Conservation (phyloP, 23 red algal species). For the Gracilariopsis chorda region DNA sequence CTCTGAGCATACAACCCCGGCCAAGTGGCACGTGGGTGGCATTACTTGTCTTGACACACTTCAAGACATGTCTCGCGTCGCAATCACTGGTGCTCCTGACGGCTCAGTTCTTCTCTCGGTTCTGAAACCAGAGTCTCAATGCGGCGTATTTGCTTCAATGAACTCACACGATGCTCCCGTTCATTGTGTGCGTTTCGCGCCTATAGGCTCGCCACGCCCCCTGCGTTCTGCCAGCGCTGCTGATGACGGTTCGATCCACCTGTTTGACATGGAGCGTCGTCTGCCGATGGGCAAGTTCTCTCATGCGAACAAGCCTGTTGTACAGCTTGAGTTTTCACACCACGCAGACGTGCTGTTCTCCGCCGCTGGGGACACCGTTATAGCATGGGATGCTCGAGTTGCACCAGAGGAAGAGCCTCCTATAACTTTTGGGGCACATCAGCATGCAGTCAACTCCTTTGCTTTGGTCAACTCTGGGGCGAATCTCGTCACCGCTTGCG, state of each 20-base stretch:
- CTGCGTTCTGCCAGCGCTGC: conserved; percentile 22
- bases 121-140: conserved; percentile 48
- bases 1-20: not conserved
- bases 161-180: conserved; percentile 9
- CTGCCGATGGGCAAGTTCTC: conserved; percentile 60
- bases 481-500: conserved; percentile 45
- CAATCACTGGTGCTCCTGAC: conserved; percentile 37
- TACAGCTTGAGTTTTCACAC: conserved; percentile 36
- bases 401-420: conserved; percentile 42
- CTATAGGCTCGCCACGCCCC: conserved; percentile 26
- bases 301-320: not conserved
- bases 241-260: conserved; percentile 10
- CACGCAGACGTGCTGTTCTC: conserved; percentile 63
- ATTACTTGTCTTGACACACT: conserved; percentile 38
- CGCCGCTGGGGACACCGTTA: conserved; percentile 33
- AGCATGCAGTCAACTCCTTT: conserved; percentile 18
- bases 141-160: conserved; percentile 57
- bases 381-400: conserved; percentile 61
- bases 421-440: conserved; percentile 26
- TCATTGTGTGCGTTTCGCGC: conserved; percentile 25
- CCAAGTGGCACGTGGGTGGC: conserved; percentile 27
- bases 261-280: conserved; percentile 67
- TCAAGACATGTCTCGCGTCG: conserved; percentile 52
- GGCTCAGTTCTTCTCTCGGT: conserved; percentile 53
- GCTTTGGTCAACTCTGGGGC: conserved; percentile 30